These are phyloP conservation scores for Cyphellophora attinorum DNA, from an alignment of 2,329 filamentous ascomycete species.

Conservation along the genomic window DNA sequence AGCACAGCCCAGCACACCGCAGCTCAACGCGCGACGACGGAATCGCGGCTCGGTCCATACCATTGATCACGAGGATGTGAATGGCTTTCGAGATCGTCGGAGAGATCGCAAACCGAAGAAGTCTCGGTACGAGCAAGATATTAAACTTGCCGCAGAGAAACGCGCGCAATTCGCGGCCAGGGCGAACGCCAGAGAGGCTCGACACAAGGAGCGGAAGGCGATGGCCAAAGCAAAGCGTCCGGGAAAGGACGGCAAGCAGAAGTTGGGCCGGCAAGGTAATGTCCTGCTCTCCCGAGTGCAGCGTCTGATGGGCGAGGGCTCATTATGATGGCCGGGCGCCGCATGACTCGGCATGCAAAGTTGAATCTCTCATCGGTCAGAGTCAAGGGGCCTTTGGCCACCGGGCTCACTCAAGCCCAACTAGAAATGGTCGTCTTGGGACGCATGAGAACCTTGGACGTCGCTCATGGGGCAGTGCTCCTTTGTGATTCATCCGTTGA, in stretches of 20 bases:
- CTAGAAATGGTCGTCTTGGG: too few relatives aligned
- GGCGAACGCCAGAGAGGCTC: constrained; percentile 26
- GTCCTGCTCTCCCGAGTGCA: constrained; percentile 70
- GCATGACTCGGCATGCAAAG: too few relatives aligned
- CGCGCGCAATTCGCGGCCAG: constrained; percentile 51
- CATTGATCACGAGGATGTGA: constrained; percentile 11
- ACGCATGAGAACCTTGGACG: too few relatives aligned
- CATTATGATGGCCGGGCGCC: constrained; percentile 12
- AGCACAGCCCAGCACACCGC: constrained; percentile 8
- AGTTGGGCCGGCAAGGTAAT: constrained; percentile 70
- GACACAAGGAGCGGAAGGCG: constrained; percentile 60
- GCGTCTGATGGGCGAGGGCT: constrained; percentile 50
- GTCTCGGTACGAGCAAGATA: constrained; percentile 55
- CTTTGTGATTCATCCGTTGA: too few relatives aligned
- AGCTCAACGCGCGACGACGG: too few relatives aligned
- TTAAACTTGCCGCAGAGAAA: constrained; percentile 55
- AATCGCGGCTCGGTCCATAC: constrained; percentile 4
- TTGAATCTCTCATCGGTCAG: too few relatives aligned
- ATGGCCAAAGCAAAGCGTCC: constrained; percentile 54
- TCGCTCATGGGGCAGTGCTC: too few relatives aligned
- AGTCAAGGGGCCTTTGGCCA: too few relatives aligned
- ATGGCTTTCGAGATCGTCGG: constrained; percentile 3
- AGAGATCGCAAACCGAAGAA: constrained; percentile 30
- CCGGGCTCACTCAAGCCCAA: too few relatives aligned
- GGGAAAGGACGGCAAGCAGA: constrained; percentile 62